Conservation (phyloP, 805 yeast genomes). For the Lachancea kluyveri region DNA sequence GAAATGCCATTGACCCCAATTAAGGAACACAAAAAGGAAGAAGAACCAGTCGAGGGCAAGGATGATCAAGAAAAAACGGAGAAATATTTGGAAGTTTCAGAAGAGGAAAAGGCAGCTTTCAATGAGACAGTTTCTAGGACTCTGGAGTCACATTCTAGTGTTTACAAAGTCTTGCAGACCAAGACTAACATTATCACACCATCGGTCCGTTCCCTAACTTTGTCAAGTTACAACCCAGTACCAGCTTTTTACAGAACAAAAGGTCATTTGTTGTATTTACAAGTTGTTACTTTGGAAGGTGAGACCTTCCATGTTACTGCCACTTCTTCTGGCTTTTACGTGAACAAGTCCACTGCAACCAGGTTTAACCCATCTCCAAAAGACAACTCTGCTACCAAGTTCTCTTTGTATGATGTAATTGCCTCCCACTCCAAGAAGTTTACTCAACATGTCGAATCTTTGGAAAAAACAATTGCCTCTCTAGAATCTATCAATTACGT, state of each 20-base stretch:
- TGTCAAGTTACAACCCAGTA: slow-evolving; percentile 86
- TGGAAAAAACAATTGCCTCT: slow-evolving; percentile 40
- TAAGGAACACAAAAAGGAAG: slow-evolving; percentile 13
- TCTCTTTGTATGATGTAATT: slow-evolving; percentile 55
- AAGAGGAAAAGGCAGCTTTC: slow-evolving; percentile 25
- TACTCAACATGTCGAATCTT: slow-evolving; percentile 42
- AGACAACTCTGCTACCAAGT: slow-evolving; percentile 20
- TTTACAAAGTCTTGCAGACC: slow-evolving; percentile 15
- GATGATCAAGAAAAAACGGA: slow-evolving; percentile 9
- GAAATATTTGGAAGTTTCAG: slow-evolving; percentile 21
- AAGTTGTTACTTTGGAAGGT: slow-evolving; percentile 71
- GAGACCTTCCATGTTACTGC: slow-evolving; percentile 76
- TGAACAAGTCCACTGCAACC: slow-evolving; percentile 60
- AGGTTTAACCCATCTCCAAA: slow-evolving; percentile 63
- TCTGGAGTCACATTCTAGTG: slow-evolving; percentile 14
- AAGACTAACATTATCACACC: slow-evolving; percentile 27
- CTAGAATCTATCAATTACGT: slow-evolving; percentile 50
- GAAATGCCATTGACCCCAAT: slow-evolving; percentile 21
- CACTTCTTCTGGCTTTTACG: slow-evolving; percentile 70
- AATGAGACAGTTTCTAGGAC: slow-evolving; percentile 19
- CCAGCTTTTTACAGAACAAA: slow-evolving; percentile 51
- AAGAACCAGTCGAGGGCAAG: slow-evolving; percentile 10
- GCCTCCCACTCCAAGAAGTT: slow-evolving; percentile 62
- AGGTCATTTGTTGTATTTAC: slow-evolving; percentile 80
- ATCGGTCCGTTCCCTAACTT: slow-evolving; percentile 49